Evolutionary conservation across 495 filamentous ascomycete species (phyloP).

Genomic region (Gamarada debralockiae): DNA sequence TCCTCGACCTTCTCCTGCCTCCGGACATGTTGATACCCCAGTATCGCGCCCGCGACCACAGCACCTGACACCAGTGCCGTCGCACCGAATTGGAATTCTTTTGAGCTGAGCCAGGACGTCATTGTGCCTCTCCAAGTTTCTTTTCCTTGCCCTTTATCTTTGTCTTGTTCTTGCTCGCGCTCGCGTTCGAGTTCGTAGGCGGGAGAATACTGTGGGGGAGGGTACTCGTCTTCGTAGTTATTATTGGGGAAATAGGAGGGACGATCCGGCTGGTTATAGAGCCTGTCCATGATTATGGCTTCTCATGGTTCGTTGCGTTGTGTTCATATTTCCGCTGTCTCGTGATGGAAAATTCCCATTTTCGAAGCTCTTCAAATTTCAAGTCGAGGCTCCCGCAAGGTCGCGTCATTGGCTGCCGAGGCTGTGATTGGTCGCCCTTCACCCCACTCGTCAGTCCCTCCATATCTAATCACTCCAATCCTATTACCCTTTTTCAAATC

Average conservation of each 20-base stretch:
- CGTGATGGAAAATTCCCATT: background rate
- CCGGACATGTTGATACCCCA: slow-evolving; percentile 65
- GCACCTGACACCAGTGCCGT: slow-evolving; percentile 74
- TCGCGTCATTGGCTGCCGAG: background rate
- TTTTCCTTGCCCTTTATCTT: slow-evolving; percentile 3
- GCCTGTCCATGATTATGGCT: slow-evolving; percentile 12
- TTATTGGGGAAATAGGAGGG: no score
- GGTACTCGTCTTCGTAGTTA: no score
- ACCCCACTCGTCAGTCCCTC: background rate
- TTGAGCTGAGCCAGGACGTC: slow-evolving; percentile 51
- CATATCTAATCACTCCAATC: background rate
- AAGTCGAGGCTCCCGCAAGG: no score
- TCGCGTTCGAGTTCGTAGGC: background rate
- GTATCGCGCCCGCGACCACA: slow-evolving; percentile 66
- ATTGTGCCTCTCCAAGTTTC: slow-evolving; percentile 30
- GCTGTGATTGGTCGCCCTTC: background rate
- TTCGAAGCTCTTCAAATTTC: background rate
- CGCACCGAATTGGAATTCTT: slow-evolving; percentile 60
- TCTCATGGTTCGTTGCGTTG: slow-evolving; percentile 3
- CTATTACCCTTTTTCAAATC: background rate
- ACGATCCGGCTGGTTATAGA: slow-evolving; percentile 8
- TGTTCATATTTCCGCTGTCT: background rate
- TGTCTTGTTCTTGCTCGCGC: background rate
- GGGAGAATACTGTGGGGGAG: background rate
- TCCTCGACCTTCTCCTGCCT: slow-evolving; percentile 58